Base-by-base conservation (phyloP, 345 rosid genomes). In the Abelmoschus esculentus region DNA sequence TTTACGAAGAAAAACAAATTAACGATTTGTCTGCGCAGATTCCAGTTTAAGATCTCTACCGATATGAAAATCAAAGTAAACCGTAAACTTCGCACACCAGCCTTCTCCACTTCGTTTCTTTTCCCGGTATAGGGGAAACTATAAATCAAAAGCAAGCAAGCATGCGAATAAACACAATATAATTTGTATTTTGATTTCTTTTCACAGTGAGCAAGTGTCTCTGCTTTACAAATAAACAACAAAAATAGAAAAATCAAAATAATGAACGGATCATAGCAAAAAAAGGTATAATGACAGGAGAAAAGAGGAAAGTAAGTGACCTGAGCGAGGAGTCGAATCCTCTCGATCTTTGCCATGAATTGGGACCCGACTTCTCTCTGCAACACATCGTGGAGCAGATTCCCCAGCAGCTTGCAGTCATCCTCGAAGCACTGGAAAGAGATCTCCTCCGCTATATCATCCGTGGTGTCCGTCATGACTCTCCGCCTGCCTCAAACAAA, bases 401-500 rank as follows among this genome's bases (percentile, higher is more conserved):
- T 95, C 0, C 96, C 91, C 5, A 95, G 91, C 67, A 95, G 78
- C 81, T 95, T 91, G 74, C 96, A 91, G 61, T 91, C 97, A 64
- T 91, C 99, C 6, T 95, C 99, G 73, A 85, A 95, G 85, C 86
- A 87, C 71, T 91, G 99, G 71, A 91, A 95, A 46, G 97, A 89
- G 70, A 95, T 91, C 70, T 82, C 97, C 80, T 95, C 97, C 0
- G 97, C 92, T 69, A 91, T 89, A 75, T 95, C 99, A 78, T 95
- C 97, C 17, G 96, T 95, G 2, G 93, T 88, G 77, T 91, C 99
- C 82, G 97, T 91, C 99, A 95, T 93, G 72, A 76, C 64, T 93
- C 70, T 75, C 56, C 60, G 7, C 31, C 55, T 59, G 17, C 26
- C 28, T 18, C 38, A 19, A 55, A 60, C 69, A 69, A 54, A 42